Evolutionary conservation across 768 basidiomycete genomes (phyloP).

Genomic region (Rossbeevera mucosa): DNA sequence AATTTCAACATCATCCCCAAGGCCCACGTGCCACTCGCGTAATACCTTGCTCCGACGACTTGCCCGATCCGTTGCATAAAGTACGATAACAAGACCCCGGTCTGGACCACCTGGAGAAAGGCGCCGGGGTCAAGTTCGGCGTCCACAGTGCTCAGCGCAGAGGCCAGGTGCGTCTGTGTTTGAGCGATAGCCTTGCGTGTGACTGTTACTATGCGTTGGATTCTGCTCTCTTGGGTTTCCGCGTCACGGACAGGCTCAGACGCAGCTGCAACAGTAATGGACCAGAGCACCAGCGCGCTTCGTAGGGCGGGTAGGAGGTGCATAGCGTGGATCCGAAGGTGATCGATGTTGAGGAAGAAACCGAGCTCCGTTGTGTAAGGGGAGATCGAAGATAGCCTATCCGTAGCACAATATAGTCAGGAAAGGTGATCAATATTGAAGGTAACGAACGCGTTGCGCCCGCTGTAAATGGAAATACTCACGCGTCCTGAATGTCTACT

Average conservation of each 20-base stretch:
- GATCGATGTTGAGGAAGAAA: constrained; percentile 55
- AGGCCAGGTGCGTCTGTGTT: constrained; percentile 43
- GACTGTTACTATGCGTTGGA: background rate
- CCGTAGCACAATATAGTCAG: background rate
- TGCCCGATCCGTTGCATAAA: constrained; percentile 61
- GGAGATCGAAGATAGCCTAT: constrained; percentile 38
- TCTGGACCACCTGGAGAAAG: constrained; percentile 53
- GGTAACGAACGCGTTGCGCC: background rate
- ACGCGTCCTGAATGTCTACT: constrained; percentile 10
- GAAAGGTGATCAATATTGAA: background rate
- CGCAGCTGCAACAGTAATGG: constrained; percentile 40
- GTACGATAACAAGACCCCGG: constrained; percentile 59
- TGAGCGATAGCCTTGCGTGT: constrained; percentile 40
- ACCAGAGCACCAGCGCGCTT: constrained; percentile 50
- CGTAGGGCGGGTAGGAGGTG: constrained; percentile 47
- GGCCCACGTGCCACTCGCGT: constrained; percentile 43
- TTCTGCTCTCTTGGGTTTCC: constrained; percentile 22
- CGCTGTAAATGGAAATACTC: background rate
- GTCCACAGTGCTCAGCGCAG: constrained; percentile 38
- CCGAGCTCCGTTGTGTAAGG: constrained; percentile 56
- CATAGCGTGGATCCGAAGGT: constrained; percentile 40
- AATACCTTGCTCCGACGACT: constrained; percentile 57
- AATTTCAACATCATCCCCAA: constrained; percentile 45
- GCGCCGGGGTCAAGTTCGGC: constrained; percentile 31
- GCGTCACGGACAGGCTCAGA: constrained; percentile 31